Evolutionary conservation across 768 basidiomycete genomes (phyloP), one percentile per base, ranked within the genome.

Genomic region (Lactifluus rugatus): DNA sequence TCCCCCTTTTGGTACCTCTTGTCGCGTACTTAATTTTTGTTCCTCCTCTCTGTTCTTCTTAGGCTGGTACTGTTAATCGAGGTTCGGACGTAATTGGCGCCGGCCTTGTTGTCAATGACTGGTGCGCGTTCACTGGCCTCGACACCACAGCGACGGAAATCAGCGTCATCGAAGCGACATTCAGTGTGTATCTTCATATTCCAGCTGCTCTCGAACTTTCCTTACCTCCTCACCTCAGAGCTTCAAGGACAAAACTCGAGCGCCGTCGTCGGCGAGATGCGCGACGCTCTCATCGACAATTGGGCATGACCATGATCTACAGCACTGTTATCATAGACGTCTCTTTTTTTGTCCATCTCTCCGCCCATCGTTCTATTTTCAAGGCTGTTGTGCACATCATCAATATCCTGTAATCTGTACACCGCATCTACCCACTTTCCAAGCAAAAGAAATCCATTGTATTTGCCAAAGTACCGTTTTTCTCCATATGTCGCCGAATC

Each of bases 131-230:
- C 73, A 93, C 93, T n/a, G 96, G 96, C 36, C 78, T 96, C 28
- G 96, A 99, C 69, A 98, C 96, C 60, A 99, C 96, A n/a, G 96
- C 96, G 41, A 98, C 95, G 53, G 96, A 99, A 72, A 92, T 98
- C 71, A 90, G 87, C 66, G 95, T 99, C 39, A 96, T 98, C 66
- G 96, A 99, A 71, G 93, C 94, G 26, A 80, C 93, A 51, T 99
- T 99, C 78, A 93, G 93, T 95, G 67, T 66, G 93, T 83, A 23
- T 46, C 51, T 48, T 56, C 39, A 3, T 57, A 16, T 56, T 49
- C 10, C 21, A 19, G 48, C 58, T 5, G 39, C 46, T 21, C 44
- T 13, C 50, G 62, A 48, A 32, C 46, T 23, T 19, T 21, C 14
- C 37, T 49, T 17, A 23, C 31, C 23, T 51, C 25, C 26, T 51